These are phyloP conservation scores for Apiotrichum veenhuisii DNA, from an alignment of 1,284 basidiomycete species.

Conservation along the genomic window DNA sequence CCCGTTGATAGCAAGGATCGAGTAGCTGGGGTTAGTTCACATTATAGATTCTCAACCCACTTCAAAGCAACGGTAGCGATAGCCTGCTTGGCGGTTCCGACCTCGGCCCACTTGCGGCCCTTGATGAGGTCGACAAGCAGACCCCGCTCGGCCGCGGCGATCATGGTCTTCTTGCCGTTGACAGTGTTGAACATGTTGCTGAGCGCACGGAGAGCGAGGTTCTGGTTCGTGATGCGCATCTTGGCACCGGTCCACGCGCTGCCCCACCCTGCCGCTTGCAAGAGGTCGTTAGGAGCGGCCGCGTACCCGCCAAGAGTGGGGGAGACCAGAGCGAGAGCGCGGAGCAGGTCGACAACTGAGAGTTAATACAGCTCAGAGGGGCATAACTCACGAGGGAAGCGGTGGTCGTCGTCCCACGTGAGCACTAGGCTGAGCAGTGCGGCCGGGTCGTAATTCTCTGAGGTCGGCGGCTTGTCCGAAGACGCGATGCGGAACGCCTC, in stretches of 20 bases:
- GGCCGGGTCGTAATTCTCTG: conserved; percentile 57
- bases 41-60: conserved; percentile 24
- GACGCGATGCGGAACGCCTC: conserved; percentile 14
- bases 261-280: conserved; percentile 68
- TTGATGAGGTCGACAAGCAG: conserved; percentile 55
- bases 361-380: neutral
- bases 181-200: conserved; percentile 65
- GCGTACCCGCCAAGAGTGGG: conserved; percentile 54
- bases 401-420: conserved; percentile 72
- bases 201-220: conserved; percentile 76
- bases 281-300: conserved; percentile 56
- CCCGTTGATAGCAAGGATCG: conserved; percentile 47
- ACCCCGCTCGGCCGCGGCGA: conserved; percentile 56
- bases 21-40: conserved; percentile 44
- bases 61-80: conserved; percentile 46
- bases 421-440: conserved; percentile 64
- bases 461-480: conserved; percentile 7
- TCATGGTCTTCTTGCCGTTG: conserved; percentile 53
- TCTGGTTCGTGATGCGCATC: conserved; percentile 73
- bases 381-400: conserved; percentile 69
- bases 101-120: conserved; percentile 24
- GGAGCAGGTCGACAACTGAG: conserved; percentile 79
- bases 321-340: conserved; percentile 68
- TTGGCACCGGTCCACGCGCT: conserved; percentile 59
- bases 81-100: conserved; percentile 34